Conservation (phyloP, 106 monocot genomes). For the Gastrodia elata region DNA sequence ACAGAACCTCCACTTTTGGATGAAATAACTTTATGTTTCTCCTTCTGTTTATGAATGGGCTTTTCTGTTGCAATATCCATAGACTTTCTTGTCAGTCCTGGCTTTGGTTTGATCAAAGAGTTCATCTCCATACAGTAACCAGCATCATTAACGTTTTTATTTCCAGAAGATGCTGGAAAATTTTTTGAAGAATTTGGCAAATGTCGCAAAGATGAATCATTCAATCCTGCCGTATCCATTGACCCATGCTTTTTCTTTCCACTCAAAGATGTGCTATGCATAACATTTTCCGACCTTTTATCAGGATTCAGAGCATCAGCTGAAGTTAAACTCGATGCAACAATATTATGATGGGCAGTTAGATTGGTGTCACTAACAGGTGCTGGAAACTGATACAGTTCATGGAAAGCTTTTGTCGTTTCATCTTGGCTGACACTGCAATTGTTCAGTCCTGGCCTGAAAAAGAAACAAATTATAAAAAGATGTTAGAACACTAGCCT, state of each 20-base stretch:
- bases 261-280: constrained; percentile 4
- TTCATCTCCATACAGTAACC: background rate
- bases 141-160: constrained; percentile 18
- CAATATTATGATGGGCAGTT: constrained; percentile 21
- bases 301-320: constrained; percentile 6
- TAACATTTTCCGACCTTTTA: constrained; percentile 18
- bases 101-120: constrained; percentile 1
- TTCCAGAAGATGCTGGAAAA: constrained; percentile 13
- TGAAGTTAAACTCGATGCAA: constrained; percentile 14
- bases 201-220: constrained; percentile 9
- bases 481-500: background rate
- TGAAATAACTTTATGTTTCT: constrained; percentile 26
- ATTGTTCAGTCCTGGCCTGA: constrained; percentile 67
- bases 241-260: constrained; percentile 40
- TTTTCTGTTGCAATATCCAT: constrained; percentile 26
- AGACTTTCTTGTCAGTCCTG: constrained; percentile 20
- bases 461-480: constrained; percentile 13
- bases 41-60: constrained; percentile 27
- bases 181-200: constrained; percentile 15
- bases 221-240: constrained; percentile 19
- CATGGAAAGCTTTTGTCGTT: constrained; percentile 55
- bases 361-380: constrained; percentile 20
- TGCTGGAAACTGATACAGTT: constrained; percentile 33
- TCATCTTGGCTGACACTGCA: constrained; percentile 66
- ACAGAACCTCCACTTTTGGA: constrained; percentile 55